These are phyloP conservation scores for Aspergillus sp. DNA, from an alignment of 2,329 filamentous ascomycete species.

Conservation along the genomic window DNA sequence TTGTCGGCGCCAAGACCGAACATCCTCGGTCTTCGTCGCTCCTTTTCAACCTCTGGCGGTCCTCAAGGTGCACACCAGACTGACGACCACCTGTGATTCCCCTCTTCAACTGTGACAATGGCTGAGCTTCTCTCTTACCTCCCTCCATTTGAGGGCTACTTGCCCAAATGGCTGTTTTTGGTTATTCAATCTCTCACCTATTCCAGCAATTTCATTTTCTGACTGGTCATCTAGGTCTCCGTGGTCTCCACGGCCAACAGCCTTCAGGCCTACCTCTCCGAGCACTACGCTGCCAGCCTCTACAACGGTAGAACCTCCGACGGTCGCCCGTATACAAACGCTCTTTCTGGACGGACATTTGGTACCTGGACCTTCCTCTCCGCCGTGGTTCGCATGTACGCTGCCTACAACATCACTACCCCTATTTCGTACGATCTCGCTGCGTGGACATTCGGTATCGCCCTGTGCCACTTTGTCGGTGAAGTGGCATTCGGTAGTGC, in stretches of 20 bases:
- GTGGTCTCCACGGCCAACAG: constrained; percentile 79
- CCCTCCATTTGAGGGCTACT: constrained; percentile 43
- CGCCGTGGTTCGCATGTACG: constrained; percentile 72
- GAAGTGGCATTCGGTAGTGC: constrained; percentile 78
- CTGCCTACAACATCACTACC: constrained; percentile 74
- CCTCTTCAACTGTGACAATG: not conserved
- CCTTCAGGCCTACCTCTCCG: constrained; percentile 74
- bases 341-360: constrained; percentile 73
- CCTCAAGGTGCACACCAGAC: constrained; percentile 1
- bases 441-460: constrained; percentile 75
- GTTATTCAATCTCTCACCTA: constrained; percentile 42
- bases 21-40: constrained; percentile 3
- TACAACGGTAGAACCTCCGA: constrained; percentile 57
- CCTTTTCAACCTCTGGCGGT: not conserved
- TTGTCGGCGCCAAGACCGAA: constrained; percentile 5
- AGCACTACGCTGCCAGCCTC: constrained; percentile 78
- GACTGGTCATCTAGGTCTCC: constrained; percentile 59
- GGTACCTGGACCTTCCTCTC: constrained; percentile 84
- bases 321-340: constrained; percentile 58
- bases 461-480: constrained; percentile 69
- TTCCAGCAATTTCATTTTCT: not conserved
- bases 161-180: constrained; percentile 63
- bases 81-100: not conserved
- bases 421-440: constrained; percentile 73
- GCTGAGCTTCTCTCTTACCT: constrained; percentile 25